Evolutionary conservation across 768 basidiomycete species (phyloP), one percentile per base, ranked within the genome.

Genomic region (Mycena rebaudengoi): DNA sequence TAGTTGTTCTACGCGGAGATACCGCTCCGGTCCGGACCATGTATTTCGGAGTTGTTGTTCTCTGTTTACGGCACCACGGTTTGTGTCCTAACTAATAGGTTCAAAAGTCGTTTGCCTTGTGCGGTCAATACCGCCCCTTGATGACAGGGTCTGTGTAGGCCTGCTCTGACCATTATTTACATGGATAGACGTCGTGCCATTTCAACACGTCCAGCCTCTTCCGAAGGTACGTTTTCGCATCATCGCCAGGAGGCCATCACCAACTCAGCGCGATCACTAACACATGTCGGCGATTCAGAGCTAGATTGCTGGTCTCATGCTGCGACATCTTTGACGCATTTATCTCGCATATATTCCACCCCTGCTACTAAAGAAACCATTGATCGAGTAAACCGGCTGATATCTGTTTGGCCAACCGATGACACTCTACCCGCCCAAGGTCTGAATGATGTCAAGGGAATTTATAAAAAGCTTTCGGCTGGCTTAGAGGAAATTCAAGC

Each of bases 221-320:
- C 88, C 7, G 92, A 94, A 89, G 92, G 92, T 90, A 74, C 61
- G 80, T 59, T 43, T 33, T 60, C 33, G 59, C 74, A 56, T 44
- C 33, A 55, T 40, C 29, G 45, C 41, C 59, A 51, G 55, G 28
- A 65, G n/a, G n/a, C 65, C 35, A 30, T 62, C 44, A 40, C 54
- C 46, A 51, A 69, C 70, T 60, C 64, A 53, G 54, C 48, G 70
- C 56, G 52, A 60, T 69, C 59, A 58, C 51, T 56, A 35, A 59
- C 52, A 68, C 51, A 71, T 70, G 67, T 70, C 13, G 23, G 68
- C 55, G 45, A 37, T 60, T 54, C 76, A 95, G 92, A 94, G 80
- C 78, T 91, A 65, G 87, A 91, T 57, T 90, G 82, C 70, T 95
- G 92, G 92, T 82, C 86, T 49, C 89, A 88, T 74, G 88, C 90